Evolutionary conservation across 208 protist genomes (phyloP), one percentile per base, ranked within the genome.

Genomic region (Endotrypanum monterogeii): DNA sequence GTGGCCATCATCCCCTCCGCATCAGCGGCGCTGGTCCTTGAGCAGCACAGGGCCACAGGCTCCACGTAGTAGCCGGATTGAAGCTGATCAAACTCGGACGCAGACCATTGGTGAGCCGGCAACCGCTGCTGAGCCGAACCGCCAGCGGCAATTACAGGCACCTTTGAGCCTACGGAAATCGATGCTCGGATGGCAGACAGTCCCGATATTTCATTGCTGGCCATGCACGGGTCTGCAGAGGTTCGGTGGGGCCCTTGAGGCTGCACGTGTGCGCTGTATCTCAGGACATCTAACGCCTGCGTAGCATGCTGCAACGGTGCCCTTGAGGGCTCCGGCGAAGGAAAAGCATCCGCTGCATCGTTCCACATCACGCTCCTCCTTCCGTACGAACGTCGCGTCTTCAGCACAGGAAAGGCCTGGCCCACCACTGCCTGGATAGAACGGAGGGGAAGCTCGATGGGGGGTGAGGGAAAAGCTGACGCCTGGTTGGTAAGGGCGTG

Each of bases 251-350:
- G 51, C 4, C 69, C 62, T 37, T 69, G 60, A 3, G 86, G 83
- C 76, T 90, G 86, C 50, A 90, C 77, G 56, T 90, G 86, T 39
- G 86, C 86, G 9, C 80, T 89, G 39, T 80, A 74, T 35, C 65
- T 44, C 51, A 46, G 20, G 44, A 25, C 44, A 16, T 46, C 20
- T 28, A 39, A 8, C 12, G 50, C 48, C 0, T 28, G 7, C 0
- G 32, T 11, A 46, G 48, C 7, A 6, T 41, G 23, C n/a, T 50
- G 25, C n/a, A 51, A 11, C 35, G 39, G 63, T 52, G 46, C 37
- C 41, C 25, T n/a, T 16, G 71, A 51, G 14, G 61, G 12, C 30
- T 11, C 14, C 70, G 25, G 28, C 25, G 3, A 18, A 12, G 30
- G n/a, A 1, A 30, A 9, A 28, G 37, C n/a, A 25, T 44, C 11